These are phyloP conservation scores for Paratinospora sagittata DNA, from an alignment of 164 flowering plant species.

Conservation along the genomic window DNA sequence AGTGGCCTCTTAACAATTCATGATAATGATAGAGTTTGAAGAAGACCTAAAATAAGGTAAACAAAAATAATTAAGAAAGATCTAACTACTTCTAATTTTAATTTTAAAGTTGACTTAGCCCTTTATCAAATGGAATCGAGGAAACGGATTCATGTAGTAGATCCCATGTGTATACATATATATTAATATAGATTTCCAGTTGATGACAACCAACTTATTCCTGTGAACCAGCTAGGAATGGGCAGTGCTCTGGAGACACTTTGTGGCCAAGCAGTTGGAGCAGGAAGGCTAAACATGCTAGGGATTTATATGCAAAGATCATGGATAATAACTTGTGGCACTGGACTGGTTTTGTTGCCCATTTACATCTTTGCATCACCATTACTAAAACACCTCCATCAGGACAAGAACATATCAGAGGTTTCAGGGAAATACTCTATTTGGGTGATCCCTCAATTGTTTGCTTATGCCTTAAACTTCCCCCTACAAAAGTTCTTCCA, in stretches of 20 bases:
- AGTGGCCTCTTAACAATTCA: too few species aligned
- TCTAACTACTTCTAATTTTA: too few species aligned
- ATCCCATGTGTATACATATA: too few species aligned
- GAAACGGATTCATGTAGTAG: too few species aligned
- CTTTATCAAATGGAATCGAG: too few species aligned
- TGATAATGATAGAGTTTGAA: too few species aligned
- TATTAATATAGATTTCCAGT: too few species aligned
- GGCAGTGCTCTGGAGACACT: conserved; percentile 46
- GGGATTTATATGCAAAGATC: conserved; percentile 52
- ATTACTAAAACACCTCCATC: conserved; percentile 35
- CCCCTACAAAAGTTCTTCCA: conserved; percentile 52
- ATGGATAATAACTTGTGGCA: conserved; percentile 34
- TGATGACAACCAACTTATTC: not conserved
- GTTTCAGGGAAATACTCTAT: conserved; percentile 35
- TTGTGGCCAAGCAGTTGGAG: conserved; percentile 55
- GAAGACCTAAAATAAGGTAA: too few species aligned
- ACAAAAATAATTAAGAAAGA: too few species aligned
- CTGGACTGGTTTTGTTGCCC: conserved; percentile 34
- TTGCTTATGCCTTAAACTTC: conserved; percentile 44
- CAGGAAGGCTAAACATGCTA: conserved; percentile 41
- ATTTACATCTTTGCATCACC: conserved; percentile 41
- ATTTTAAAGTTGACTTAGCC: too few species aligned
- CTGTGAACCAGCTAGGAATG: conserved; percentile 12
- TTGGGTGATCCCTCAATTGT: conserved; percentile 48
- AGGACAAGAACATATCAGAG: conserved; percentile 30